These are phyloP conservation scores for Termitomyces sp. DNA, from an alignment of 768 basidiomycete genomes.

Conservation along the genomic window DNA sequence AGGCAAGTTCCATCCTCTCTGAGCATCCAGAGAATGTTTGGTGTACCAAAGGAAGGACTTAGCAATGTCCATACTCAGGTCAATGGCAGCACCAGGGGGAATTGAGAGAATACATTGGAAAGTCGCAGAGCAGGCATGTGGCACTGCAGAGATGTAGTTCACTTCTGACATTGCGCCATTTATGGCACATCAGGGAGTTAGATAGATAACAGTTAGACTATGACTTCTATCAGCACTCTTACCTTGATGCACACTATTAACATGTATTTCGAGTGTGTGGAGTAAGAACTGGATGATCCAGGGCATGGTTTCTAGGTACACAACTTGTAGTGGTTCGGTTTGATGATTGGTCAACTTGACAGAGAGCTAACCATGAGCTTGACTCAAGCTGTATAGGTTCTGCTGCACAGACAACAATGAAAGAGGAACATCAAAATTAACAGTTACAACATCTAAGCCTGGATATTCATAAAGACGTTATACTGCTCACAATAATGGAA, in stretches of 20 bases:
- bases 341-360: constrained; percentile 61
- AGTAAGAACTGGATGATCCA: constrained; percentile 89
- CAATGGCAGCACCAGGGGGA: constrained; percentile 59
- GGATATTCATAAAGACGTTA: not conserved
- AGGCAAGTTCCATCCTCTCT: constrained; percentile 37
- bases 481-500: constrained; percentile 56
- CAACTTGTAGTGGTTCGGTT: constrained; percentile 34
- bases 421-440: constrained; percentile 31
- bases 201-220: not conserved
- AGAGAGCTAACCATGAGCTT: constrained; percentile 69
- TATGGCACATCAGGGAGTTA: constrained; percentile 19
- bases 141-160: constrained; percentile 62
- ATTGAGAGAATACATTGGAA: constrained; percentile 66
- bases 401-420: constrained; percentile 61
- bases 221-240: constrained; percentile 12
- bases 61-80: constrained; percentile 44
- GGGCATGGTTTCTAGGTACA: constrained; percentile 90
- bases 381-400: constrained; percentile 66
- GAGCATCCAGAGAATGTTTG: too few species aligned
- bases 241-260: constrained; percentile 45
- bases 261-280: constrained; percentile 29
- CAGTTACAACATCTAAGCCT: constrained; percentile 21
- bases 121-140: constrained; percentile 70
- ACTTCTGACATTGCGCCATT: constrained; percentile 62
- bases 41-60: constrained; percentile 20